Conservation (phyloP, 2,329 filamentous ascomycete genomes). For the Mariannaea elegans region DNA sequence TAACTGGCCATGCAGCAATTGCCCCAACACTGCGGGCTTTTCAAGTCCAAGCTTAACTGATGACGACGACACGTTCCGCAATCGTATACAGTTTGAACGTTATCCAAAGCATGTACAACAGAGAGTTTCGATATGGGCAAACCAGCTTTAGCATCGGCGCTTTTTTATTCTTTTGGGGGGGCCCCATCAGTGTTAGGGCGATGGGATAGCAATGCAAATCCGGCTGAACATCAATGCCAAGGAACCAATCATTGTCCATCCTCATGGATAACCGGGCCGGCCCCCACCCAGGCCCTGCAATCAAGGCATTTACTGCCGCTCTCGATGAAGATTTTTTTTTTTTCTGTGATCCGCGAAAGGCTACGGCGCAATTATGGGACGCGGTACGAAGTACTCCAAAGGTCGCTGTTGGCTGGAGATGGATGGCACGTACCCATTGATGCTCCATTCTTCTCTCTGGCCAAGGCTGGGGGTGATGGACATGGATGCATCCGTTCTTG, state of each 20-base stretch:
- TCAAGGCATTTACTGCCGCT: too few species aligned
- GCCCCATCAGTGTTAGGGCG: too few species aligned
- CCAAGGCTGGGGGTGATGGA: too few species aligned
- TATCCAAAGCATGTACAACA: too few species aligned
- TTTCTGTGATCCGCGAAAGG: neutral
- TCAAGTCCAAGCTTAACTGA: too few species aligned
- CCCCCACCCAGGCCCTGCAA: too few species aligned
- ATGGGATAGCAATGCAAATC: neutral
- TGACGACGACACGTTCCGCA: too few species aligned
- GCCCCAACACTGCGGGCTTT: too few species aligned
- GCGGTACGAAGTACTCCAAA: neutral
- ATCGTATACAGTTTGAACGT: too few species aligned
- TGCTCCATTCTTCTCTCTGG: too few species aligned
- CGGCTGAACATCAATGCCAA: neutral
- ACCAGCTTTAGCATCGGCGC: neutral
- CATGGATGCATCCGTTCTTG: too few species aligned
- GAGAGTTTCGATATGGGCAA: neutral
- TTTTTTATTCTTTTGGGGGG: neutral
- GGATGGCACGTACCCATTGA: neutral
- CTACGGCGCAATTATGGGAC: neutral
- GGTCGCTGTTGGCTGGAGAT: neutral
- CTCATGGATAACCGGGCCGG: neutral
- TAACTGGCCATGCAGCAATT: too few species aligned
- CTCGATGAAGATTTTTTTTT: neutral
- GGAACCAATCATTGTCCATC: neutral